Percentiles rank a stretch among this genome's conserved stretches.
Conservation (phyloP, 2,329 filamentous ascomycete genomes). For the Sarocladium oryzae region DNA sequence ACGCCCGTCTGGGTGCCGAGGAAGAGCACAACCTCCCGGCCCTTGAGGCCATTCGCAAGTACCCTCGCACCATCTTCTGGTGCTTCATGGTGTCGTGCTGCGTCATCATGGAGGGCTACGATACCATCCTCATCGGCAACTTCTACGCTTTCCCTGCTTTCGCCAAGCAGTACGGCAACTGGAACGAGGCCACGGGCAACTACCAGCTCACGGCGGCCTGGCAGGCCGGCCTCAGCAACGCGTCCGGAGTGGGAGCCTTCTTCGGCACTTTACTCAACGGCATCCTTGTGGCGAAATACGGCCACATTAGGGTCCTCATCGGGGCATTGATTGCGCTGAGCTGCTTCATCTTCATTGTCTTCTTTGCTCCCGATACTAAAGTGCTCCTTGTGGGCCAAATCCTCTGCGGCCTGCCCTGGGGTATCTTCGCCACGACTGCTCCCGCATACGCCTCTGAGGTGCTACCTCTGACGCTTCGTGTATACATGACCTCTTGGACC, state of each 20-base stretch:
- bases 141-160: conserved; percentile 24
- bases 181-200: conserved; percentile 22
- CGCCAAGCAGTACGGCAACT: conserved; percentile 19
- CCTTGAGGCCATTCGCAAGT: conserved; percentile 4
- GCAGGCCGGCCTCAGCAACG: conserved; percentile 39
- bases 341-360: conserved; percentile 34
- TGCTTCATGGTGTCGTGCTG: conserved; percentile 12
- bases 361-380: conserved; percentile 29
- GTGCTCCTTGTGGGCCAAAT: conserved; percentile 32
- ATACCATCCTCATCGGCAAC: conserved; percentile 17
- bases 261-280: conserved; percentile 39
- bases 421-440: conserved; percentile 31
- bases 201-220: conserved; percentile 35
- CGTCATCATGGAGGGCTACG: conserved; percentile 27
- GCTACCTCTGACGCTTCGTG: conserved; percentile 25
- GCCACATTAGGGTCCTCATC: conserved; percentile 34
- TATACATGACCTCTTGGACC: conserved; percentile 32
- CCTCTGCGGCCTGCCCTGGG: conserved; percentile 36
- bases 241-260: conserved; percentile 35
- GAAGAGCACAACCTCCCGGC: conserved; percentile 2
- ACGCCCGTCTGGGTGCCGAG: conserved; percentile 4
- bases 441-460: conserved; percentile 36
- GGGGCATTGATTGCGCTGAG: conserved; percentile 28
- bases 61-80: conserved; percentile 4
- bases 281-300: conserved; percentile 31